Conservation (phyloP, 1,139 yeast species). For the Suhomyces terraborum region DNA sequence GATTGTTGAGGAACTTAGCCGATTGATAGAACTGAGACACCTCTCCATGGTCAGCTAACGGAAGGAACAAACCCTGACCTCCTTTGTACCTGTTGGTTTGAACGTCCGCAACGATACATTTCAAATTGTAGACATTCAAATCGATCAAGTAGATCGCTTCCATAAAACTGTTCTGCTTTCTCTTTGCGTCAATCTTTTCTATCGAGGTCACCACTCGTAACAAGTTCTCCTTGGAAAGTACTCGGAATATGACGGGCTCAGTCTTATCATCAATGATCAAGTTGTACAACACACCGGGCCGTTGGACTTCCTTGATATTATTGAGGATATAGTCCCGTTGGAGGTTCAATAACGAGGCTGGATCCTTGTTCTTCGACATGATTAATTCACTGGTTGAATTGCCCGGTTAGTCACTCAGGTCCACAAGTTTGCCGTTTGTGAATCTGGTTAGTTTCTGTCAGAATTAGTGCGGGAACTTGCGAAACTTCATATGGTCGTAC, state of each 20-base stretch:
- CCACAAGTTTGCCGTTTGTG: neutral
- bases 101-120: conserved; percentile 47
- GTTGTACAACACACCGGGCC: conserved; percentile 39
- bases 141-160: conserved; percentile 48
- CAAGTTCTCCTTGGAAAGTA: conserved; percentile 40
- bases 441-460: neutral
- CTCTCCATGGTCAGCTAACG: conserved; percentile 29
- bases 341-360: conserved; percentile 36
- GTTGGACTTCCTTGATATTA: conserved; percentile 37
- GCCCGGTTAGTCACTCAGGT: neutral
- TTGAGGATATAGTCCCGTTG: conserved; percentile 40
- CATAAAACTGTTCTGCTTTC: conserved; percentile 41
- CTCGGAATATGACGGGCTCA: conserved; percentile 37
- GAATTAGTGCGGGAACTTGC: neutral
- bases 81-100: conserved; percentile 39
- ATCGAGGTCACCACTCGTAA: conserved; percentile 45
- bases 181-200: conserved; percentile 39
- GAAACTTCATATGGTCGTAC: neutral
- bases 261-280: conserved; percentile 42
- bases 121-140: conserved; percentile 39
- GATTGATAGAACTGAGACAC: conserved; percentile 29
- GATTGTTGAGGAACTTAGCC: conserved; percentile 33
- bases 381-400: neutral
- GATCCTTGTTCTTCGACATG: conserved; percentile 31
- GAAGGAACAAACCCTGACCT: conserved; percentile 44